Conservation (phyloP, 306 rosid species). For the Medicago lupulina region DNA sequence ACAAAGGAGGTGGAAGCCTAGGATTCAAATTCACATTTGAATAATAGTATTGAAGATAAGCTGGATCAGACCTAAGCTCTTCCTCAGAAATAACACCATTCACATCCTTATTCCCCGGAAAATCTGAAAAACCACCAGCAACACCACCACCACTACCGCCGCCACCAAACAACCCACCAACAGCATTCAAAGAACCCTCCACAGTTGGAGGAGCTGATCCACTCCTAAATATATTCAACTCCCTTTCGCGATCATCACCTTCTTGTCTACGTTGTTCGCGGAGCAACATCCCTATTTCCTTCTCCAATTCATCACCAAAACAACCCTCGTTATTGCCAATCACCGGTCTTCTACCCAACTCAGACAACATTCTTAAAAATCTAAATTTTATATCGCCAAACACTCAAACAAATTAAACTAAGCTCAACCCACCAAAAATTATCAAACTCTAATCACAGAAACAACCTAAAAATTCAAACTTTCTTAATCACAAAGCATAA, state of each 20-base stretch:
- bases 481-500: neutral
- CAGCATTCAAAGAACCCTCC: slow-evolving; percentile 29
- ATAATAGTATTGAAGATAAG: slow-evolving; percentile 19
- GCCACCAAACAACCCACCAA: slow-evolving; percentile 20
- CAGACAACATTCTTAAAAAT: slow-evolving; percentile 70
- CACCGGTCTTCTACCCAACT: slow-evolving; percentile 80
- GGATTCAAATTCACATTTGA: slow-evolving; percentile 34
- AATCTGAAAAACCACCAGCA: neutral
- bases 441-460: slow-evolving; percentile 22
- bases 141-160: neutral
- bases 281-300: slow-evolving; percentile 84
- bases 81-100: slow-evolving; percentile 15
- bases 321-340: slow-evolving; percentile 79
- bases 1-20: slow-evolving; percentile 31
- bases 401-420: neutral
- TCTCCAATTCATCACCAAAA: slow-evolving; percentile 87
- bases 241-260: neutral
- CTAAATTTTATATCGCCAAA: slow-evolving; percentile 9
- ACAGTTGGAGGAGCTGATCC: slow-evolving; percentile 35
- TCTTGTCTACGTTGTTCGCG: slow-evolving; percentile 23
- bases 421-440: neutral
- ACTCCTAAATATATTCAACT: slow-evolving; percentile 27
- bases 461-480: slow-evolving; percentile 1
- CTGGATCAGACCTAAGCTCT: slow-evolving; percentile 29
- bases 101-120: neutral